Percentiles rank a stretch among this genome's conserved stretches.
Conservation (phyloP, 305 asterid genomes). For the Fraxinus baroniana region DNA sequence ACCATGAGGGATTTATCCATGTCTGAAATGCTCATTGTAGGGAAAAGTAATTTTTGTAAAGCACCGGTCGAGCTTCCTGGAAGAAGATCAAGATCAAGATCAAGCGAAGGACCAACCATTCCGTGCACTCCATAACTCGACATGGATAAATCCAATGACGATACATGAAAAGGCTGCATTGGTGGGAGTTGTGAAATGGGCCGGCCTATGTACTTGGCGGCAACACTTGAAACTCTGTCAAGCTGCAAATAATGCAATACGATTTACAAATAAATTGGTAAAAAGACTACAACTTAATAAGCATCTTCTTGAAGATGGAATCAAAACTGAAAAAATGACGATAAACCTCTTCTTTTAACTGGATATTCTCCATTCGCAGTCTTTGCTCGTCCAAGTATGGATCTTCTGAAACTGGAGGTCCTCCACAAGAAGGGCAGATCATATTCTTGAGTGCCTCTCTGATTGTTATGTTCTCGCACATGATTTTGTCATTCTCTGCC, state of each 20-base stretch:
- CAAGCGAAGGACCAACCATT: slow-evolving; percentile 66
- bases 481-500: slow-evolving; percentile 77
- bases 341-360: slow-evolving; percentile 84
- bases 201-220: slow-evolving; percentile 95
- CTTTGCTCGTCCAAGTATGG: slow-evolving; percentile 87
- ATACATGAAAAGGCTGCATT: slow-evolving; percentile 76
- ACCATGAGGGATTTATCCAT: slow-evolving; percentile 85
- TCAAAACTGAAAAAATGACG: background rate
- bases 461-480: slow-evolving; percentile 87
- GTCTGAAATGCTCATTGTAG: slow-evolving; percentile 54
- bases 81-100: slow-evolving; percentile 62
- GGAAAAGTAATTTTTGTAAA: slow-evolving; percentile 37
- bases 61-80: slow-evolving; percentile 57
- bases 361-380: slow-evolving; percentile 71
- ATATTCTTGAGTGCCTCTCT: slow-evolving; percentile 84
- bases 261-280: background rate
- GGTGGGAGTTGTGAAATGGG: slow-evolving; percentile 93
- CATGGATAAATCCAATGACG: slow-evolving; percentile 88
- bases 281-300: background rate
- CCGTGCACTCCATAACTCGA: slow-evolving; percentile 61
- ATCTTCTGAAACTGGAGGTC: slow-evolving; percentile 81
- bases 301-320: background rate
- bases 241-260: slow-evolving; percentile 40
- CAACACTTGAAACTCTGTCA: slow-evolving; percentile 85
- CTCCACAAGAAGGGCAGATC: slow-evolving; percentile 94